Conservation (phyloP, 2,329 filamentous ascomycete genomes). For the Fusarium protoensiforme region DNA sequence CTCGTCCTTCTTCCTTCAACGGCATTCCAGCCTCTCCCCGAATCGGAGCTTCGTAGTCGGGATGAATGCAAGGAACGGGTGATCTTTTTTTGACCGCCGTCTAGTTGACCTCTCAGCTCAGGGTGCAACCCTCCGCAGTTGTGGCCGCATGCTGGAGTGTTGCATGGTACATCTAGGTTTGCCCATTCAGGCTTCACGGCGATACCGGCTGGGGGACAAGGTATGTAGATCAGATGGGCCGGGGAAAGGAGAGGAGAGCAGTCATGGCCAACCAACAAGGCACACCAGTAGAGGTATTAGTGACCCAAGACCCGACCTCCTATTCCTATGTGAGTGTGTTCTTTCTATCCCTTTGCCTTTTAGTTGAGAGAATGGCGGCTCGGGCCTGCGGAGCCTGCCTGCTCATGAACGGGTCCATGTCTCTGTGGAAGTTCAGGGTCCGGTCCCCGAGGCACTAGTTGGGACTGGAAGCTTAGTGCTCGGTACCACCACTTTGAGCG, state of each 20-base stretch:
- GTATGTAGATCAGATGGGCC: background rate
- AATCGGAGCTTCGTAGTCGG: conserved; percentile 8
- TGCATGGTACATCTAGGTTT: background rate
- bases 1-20: background rate
- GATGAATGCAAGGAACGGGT: conserved; percentile 26
- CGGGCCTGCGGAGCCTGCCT: conserved; percentile 1
- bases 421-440: conserved; percentile 22
- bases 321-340: background rate
- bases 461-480: conserved; percentile 9
- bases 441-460: conserved; percentile 6
- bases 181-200: background rate
- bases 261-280: background rate
- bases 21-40: conserved; percentile 3
- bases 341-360: background rate
- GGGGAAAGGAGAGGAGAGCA: background rate
- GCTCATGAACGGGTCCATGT: background rate
- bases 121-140: conserved; percentile 17
- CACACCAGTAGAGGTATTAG: background rate
- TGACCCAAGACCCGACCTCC: background rate
- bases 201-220: conserved; percentile 19
- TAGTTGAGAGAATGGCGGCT: background rate
- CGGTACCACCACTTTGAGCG: background rate
- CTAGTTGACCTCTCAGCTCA: conserved; percentile 1
- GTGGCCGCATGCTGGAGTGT: background rate
- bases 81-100: conserved; percentile 19